Percentiles rank a stretch among this genome's conserved stretches.
Evolutionary conservation across 2,329 filamentous ascomycete species (phyloP).

Genomic region (Nemania sp.): DNA sequence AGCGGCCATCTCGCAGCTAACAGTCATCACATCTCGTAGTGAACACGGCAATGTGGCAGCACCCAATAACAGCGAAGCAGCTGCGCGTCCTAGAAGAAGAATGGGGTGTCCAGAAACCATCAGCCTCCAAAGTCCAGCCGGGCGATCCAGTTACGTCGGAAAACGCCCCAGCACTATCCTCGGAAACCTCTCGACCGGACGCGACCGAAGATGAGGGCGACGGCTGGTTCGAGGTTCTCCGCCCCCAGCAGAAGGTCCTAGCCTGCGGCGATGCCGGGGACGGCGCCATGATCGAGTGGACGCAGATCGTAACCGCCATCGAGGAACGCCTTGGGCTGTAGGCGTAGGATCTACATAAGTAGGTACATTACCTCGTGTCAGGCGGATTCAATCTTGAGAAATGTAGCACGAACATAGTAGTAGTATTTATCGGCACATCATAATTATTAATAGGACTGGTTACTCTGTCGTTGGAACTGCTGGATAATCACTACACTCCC

Average conservation of each 20-base stretch:
- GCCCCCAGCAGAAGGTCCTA: constrained; percentile 74
- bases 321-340: constrained; percentile 53
- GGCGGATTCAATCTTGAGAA: too few relatives aligned
- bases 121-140: background rate
- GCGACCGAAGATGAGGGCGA: constrained; percentile 34
- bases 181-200: constrained; percentile 39
- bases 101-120: constrained; percentile 61
- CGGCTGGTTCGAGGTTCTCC: constrained; percentile 71
- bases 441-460: too few relatives aligned
- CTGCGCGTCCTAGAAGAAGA: constrained; percentile 71
- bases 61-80: constrained; percentile 79
- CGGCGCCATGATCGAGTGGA: constrained; percentile 85
- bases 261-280: constrained; percentile 84
- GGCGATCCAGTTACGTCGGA: background rate
- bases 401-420: too few relatives aligned
- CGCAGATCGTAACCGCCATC: constrained; percentile 69
- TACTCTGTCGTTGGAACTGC: too few relatives aligned
- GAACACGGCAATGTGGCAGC: constrained; percentile 90
- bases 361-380: background rate
- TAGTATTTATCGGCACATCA: too few relatives aligned
- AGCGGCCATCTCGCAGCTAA: background rate
- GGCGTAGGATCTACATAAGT: background rate
- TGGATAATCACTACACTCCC: too few relatives aligned
- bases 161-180: background rate
- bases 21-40: constrained; percentile 56